Base-by-base conservation (phyloP, 371 early-diverging fungal species). In the Blakeslea trispora region DNA sequence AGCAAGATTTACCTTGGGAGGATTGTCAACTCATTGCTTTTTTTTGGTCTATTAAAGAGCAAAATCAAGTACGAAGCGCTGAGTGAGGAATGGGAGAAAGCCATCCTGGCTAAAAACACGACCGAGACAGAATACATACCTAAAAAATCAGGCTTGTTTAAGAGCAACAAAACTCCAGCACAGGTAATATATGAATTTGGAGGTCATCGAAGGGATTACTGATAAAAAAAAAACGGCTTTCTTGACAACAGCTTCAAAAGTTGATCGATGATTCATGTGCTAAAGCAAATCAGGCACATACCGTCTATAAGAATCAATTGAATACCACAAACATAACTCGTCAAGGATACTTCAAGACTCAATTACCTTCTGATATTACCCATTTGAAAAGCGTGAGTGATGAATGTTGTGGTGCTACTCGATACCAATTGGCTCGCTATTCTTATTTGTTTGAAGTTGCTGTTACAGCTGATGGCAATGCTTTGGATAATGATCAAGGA, bases 41-140 rank as follows among this genome's bases (percentile, higher is more conserved):
- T n/a, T n/a, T n/a, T n/a, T n/a, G n/a, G n/a, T n/a, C n/a, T 17
- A 21, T 23, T 32, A 19, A 59, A 86, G 85, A 79, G 81, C 39
- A 86, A 86, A 48, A 72, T 66, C 55, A 85, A 85, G 53, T 92
- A 89, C 63, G 90, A 90, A 40, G 17, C 71, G 5, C 55, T 69
- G 5, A 87, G 86, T 22, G 90, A 89, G 56, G 90, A 90, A 37
- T 90, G 90, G 91, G 90, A 92, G 65, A 78, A 81, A 10, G 71
- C 89, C 3, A 77, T 90, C 22, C 59, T 85, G 23, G 77, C 83
- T 59, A 81, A 81, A 67, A 79, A 68, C 48, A 50, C 8, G n/a
- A 67, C 71, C 50, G 80, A 85, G 22, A 63, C 80, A 24, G 41
- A 74, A 11, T 68, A 67, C 34, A 49, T 69, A 28, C 56, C 70